Evolutionary conservation across 169 alveolate species (phyloP).

Genomic region (Babesia bigemina): DNA sequence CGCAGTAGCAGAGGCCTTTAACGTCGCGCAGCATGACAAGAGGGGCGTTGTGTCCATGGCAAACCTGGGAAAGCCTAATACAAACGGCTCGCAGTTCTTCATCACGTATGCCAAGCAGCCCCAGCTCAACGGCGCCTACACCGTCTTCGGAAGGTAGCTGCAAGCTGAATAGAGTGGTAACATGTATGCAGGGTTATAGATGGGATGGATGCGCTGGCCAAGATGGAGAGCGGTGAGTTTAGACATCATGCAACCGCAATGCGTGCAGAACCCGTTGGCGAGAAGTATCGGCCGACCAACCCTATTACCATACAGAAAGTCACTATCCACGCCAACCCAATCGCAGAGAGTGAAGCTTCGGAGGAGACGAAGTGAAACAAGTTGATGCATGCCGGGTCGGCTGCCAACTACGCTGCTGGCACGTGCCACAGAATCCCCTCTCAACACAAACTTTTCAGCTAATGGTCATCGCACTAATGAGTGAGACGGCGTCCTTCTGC

Average conservation of each 20-base stretch:
- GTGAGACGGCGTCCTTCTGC: too few relatives aligned
- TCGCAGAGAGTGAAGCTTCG: slow-evolving; percentile 83
- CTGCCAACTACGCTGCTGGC: not conserved
- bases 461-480: too few relatives aligned
- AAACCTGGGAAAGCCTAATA: slow-evolving; percentile 86
- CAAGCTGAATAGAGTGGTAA: too few relatives aligned
- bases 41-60: slow-evolving; percentile 92
- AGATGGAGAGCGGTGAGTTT: slow-evolving; percentile 81
- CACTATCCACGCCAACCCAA: slow-evolving; percentile 88
- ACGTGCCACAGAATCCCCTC: not conserved
- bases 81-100: slow-evolving; percentile 92
- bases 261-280: slow-evolving; percentile 79
- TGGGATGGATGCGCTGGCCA: slow-evolving; percentile 90
- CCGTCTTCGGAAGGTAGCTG: slow-evolving; percentile 86
- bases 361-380: not conserved
- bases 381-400: not conserved
- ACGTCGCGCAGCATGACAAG: slow-evolving; percentile 80
- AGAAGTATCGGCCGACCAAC: slow-evolving; percentile 79
- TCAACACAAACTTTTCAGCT: not conserved
- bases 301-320: slow-evolving; percentile 78
- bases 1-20: not conserved
- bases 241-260: not conserved
- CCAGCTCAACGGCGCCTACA: slow-evolving; percentile 89
- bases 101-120: slow-evolving; percentile 90
- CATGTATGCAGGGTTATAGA: slow-evolving; percentile 79